Evolutionary conservation across 2,329 filamentous ascomycete species (phyloP).

Genomic region (Aspergillus alliaceus): DNA sequence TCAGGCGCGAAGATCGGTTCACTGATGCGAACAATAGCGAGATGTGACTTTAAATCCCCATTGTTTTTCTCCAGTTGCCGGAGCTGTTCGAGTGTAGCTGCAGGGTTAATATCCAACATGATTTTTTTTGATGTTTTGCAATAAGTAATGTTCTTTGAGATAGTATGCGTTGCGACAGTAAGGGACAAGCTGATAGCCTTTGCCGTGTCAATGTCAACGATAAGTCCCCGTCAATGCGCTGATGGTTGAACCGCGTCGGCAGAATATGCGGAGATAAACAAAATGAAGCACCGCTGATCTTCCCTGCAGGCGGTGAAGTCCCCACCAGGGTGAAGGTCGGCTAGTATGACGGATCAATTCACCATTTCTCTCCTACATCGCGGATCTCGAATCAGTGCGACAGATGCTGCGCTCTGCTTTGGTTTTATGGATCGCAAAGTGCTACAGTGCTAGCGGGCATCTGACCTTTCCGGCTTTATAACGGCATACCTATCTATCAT

Average conservation of each 20-base stretch:
- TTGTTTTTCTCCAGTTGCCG: conserved; percentile 42
- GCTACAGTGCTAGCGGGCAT: not conserved
- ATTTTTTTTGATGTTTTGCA: not conserved
- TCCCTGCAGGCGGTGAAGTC: conserved; percentile 12
- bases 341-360: not conserved
- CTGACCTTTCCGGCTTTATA: too few species aligned
- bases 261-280: conserved; percentile 22
- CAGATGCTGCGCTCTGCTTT: not conserved
- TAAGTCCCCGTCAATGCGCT: not conserved
- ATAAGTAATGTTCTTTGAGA: not conserved
- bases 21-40: conserved; percentile 75
- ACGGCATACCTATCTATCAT: not conserved
- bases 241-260: conserved; percentile 6
- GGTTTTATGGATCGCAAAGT: not conserved
- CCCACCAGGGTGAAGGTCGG: not conserved
- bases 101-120: conserved; percentile 21
- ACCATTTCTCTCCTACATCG: not conserved
- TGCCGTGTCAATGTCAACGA: not conserved
- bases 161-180: not conserved
- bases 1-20: conserved; percentile 64
- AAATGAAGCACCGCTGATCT: conserved; percentile 9
- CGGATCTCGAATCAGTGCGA: not conserved
- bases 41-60: conserved; percentile 49
- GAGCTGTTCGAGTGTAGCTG: conserved; percentile 44
- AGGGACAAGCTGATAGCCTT: not conserved